These are phyloP conservation scores for Prunus armeniaca DNA, from an alignment of 306 rosid species.

Conservation along the genomic window DNA sequence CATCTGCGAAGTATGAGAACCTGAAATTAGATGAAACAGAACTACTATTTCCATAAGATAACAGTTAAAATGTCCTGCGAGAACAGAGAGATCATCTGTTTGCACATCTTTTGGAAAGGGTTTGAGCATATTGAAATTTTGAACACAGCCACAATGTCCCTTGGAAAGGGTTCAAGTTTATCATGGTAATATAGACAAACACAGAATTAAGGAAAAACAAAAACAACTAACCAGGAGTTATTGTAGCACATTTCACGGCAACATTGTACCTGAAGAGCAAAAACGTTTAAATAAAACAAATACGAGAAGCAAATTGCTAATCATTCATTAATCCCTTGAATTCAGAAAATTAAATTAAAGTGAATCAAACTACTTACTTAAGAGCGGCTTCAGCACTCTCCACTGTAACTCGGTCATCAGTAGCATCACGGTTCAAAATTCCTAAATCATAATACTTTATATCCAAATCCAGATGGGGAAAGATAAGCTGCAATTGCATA, in stretches of 20 bases:
- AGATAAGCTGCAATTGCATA: constrained; percentile 71
- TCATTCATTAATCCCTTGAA: background rate
- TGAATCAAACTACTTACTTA: constrained; percentile 44
- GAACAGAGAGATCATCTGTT: background rate
- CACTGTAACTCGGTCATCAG: constrained; percentile 79
- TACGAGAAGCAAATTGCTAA: background rate
- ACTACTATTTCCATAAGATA: background rate
- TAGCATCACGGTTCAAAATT: constrained; percentile 79
- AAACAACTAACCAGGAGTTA: constrained; percentile 78
- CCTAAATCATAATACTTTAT: constrained; percentile 91
- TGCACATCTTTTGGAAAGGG: background rate
- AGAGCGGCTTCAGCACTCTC: constrained; percentile 95
- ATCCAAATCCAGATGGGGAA: constrained; percentile 80
- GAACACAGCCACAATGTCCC: background rate
- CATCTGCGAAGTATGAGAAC: constrained; percentile 57
- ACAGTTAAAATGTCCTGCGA: background rate
- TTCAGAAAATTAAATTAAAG: background rate
- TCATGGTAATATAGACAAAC: background rate
- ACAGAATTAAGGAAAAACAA: constrained; percentile 18
- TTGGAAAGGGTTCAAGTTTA: background rate
- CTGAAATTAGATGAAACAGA: background rate
- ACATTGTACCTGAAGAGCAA: constrained; percentile 71
- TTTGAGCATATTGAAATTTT: background rate
- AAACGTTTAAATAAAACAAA: constrained; percentile 13
- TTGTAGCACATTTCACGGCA: constrained; percentile 96